Base-by-base conservation (phyloP, 2,329 filamentous ascomycete species). In the Microdochium bolleyi region DNA sequence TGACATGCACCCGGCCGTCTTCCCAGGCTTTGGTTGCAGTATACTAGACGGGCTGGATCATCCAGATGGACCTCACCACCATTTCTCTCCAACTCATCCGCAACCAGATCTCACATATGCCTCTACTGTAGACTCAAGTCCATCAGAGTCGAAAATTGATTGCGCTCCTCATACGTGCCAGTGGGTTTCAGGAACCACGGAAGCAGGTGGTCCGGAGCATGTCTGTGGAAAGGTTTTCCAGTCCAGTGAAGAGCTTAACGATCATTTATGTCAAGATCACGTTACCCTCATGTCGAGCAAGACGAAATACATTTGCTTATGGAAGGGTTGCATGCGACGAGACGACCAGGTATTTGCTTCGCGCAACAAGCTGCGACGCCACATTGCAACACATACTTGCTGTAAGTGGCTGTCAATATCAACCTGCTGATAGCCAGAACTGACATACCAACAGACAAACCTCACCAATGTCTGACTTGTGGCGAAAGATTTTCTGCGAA, bases 401-500 rank as follows among this genome's bases (percentile, higher is more conserved):
- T 61, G 58, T 65, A 57, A 54, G 56, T 62, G 13, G 49, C 21
- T 22, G 14, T 25, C 9, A 34, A 13, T 37, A 14, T 9, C 9
- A 24, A 32, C 7, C n/a, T 38, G 13, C 5, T 30, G n/a, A 8
- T 37, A 49, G 48, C 54, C 49, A 16, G 50, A 16, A 37, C 59
- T 67, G 54, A 66, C 51, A 11, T 8, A 11, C n/a, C 21, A 27
- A 19, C 54, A 84, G 83, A 76, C 61, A 85, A 85, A 65, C 79
- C 81, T 7, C 82, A 78, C 53, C 69, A 72, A 48, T 86, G 82
- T 56, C 61, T 70, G 2, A 70, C 73, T 21, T 88, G 85, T 59
- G 70, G 73, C 10, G 70, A 79, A 53, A 70, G 71, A 2, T 82
- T 88, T 60, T 87, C 84, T 1, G 84, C 84, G 2, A 80, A 83